These are phyloP conservation scores for Akanthomyces lecanii DNA, from an alignment of 2,329 filamentous ascomycete genomes.

Conservation along the genomic window DNA sequence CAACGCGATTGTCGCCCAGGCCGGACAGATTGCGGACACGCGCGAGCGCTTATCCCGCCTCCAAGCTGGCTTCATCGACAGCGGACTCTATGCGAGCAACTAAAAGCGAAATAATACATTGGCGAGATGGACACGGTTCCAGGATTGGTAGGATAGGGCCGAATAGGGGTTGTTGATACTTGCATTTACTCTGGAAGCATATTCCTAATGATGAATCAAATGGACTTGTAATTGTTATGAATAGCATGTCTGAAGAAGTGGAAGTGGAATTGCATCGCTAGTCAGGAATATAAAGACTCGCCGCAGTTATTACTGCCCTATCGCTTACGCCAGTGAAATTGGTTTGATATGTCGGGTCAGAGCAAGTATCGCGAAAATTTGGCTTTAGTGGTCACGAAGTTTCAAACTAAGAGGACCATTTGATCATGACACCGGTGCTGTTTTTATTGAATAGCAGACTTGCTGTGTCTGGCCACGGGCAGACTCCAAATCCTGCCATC, in stretches of 20 bases:
- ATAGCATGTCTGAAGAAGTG: neutral
- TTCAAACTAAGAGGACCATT: neutral
- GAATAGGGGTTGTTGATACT: neutral
- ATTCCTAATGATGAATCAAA: neutral
- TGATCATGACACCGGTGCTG: neutral
- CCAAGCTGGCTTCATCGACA: slow-evolving; percentile 38
- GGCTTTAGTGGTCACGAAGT: neutral
- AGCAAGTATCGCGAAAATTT: neutral
- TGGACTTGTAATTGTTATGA: neutral
- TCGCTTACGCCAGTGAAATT: neutral
- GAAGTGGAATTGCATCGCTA: neutral
- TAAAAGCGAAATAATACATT: neutral
- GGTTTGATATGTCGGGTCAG: no score
- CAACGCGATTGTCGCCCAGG: slow-evolving; percentile 38
- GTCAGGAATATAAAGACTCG: neutral
- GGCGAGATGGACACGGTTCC: neutral
- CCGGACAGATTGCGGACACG: slow-evolving; percentile 41
- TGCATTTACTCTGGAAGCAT: neutral
- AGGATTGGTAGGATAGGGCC: neutral
- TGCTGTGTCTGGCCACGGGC: slow-evolving; percentile 1
- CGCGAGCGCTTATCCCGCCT: slow-evolving; percentile 38
- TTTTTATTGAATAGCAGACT: neutral
- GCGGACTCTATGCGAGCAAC: slow-evolving; percentile 24
- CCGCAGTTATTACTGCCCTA: neutral
- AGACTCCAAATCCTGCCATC: neutral